phyloP scores from a whole-genome alignment of 495 filamentous ascomycete species.

The Penicillium salamii region DNA sequence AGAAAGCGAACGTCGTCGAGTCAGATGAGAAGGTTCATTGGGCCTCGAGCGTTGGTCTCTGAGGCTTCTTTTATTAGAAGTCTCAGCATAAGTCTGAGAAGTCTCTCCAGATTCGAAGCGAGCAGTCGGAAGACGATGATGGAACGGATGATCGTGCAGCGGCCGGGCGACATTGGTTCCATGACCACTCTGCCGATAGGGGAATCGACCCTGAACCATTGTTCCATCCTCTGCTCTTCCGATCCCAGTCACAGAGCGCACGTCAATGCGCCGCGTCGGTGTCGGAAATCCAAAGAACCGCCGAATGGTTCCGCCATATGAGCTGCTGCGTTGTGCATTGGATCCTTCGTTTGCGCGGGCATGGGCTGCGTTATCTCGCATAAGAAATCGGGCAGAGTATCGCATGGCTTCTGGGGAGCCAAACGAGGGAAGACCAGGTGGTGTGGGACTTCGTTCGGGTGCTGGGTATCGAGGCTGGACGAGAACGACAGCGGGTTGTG shows the following conservation, averaged over 20 bases:
- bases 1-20: not conserved
- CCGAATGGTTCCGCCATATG: conserved; percentile 25
- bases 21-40: not conserved
- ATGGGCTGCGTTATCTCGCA: conserved; percentile 3
- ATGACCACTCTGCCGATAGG: conserved; percentile 38
- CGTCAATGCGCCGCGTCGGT: conserved; percentile 1
- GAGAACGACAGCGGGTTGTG: conserved; percentile 26
- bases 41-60: not conserved
- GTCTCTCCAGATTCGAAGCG: conserved; percentile 4
- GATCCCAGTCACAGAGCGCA: conserved; percentile 15
- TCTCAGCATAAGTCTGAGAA: not conserved
- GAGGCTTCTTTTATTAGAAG: not conserved
- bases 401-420: conserved; percentile 40
- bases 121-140: conserved; percentile 23
- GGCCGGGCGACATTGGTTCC: conserved; percentile 23
- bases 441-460: conserved; percentile 41
- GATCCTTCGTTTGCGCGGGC: not conserved
- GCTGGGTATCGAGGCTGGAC: conserved; percentile 37
- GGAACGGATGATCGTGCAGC: conserved; percentile 38
- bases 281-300: conserved; percentile 27
- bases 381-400: conserved; percentile 28
- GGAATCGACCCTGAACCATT: conserved; percentile 37
- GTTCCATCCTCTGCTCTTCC: conserved; percentile 39
- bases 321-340: conserved; percentile 5
- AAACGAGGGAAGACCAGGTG: conserved; percentile 48